Evolutionary conservation across 169 alveolate genomes (phyloP).

Genomic region (Eimeria falciformis): DNA sequence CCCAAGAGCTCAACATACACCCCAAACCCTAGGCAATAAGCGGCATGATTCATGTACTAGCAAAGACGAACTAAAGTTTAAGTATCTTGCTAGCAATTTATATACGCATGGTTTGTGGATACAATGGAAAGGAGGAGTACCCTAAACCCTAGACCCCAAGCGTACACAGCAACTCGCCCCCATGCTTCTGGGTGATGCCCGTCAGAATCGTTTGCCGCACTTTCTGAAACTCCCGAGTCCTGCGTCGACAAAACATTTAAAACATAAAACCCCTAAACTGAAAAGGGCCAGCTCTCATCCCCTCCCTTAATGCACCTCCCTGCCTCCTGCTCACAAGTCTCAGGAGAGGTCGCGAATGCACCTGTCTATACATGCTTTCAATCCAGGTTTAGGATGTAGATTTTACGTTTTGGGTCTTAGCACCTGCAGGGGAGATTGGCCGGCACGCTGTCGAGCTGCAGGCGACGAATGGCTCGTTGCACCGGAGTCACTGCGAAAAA

Average conservation of each 20-base stretch:
- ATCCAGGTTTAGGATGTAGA: background rate
- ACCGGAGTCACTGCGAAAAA: slow-evolving; percentile 18
- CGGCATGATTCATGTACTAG: too few relatives aligned
- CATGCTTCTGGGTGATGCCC: background rate
- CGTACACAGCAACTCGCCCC: background rate
- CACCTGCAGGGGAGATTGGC: slow-evolving; percentile 24
- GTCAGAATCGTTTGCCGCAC: background rate
- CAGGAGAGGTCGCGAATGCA: too few relatives aligned
- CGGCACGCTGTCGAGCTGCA: slow-evolving; percentile 14
- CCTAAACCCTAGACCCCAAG: background rate
- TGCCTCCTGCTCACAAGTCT: too few relatives aligned
- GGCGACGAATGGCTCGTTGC: slow-evolving; percentile 19
- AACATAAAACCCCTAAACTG: too few relatives aligned
- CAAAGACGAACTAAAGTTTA: too few relatives aligned
- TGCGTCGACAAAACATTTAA: background rate
- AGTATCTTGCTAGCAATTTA: too few relatives aligned
- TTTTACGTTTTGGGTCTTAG: background rate
- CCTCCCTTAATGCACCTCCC: too few relatives aligned
- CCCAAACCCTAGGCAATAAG: slow-evolving; percentile 39
- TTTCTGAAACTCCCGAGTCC: background rate
- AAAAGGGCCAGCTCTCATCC: too few relatives aligned
- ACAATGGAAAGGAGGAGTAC: background rate
- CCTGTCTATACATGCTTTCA: too few relatives aligned
- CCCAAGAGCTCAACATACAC: too few relatives aligned
- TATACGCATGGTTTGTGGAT: too few relatives aligned